Base-by-base conservation (phyloP, 2,329 filamentous ascomycete species). In the Pezicula neosporulosa region DNA sequence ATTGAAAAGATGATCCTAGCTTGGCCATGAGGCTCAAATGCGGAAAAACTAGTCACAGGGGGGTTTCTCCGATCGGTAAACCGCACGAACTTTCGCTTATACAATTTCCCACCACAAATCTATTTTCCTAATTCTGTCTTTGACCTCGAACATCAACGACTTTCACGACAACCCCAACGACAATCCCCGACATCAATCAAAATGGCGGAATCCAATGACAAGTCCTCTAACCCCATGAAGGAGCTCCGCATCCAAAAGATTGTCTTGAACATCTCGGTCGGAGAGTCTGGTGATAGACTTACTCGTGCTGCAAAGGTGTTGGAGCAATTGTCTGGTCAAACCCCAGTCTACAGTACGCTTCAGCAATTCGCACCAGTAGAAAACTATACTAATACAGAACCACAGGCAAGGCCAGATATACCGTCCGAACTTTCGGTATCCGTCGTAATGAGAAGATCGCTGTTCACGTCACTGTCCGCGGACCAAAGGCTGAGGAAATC, bases 381-480 rank as follows among this genome's bases (percentile, higher is more conserved):
- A 51, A 44, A 12, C 13, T 21, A 12, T 13, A 46, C 56, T 63
- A 56, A 64, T 44, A 21, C 33, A 28, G 49, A 21, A 48, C 47
- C 21, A 51, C 70, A 92, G 89, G 89, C 91, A 99, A 99, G 89
- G 94, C 94, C 77, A 90, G 94, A 73, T 99, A 97, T 87, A 99
- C 94, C 68, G 94, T 99, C 85, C 93, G 94, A 82, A 97, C 93
- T 73, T 99, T 99, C 80, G 94, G 94, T 87, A 99, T 99, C 86
- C 93, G 94, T 77, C 93, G 94, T 91, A 99, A 99, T 89, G 94
- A 99, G 78, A 97, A 97, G 89, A 99, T 99, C 72, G 82, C 94
- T 65, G 94, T 99, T 67, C 94, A 99, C 83, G 94, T 99, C 73
- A 99, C 94, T 73, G 92, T 99, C 80, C 94, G 94, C 75, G 94